Conservation (phyloP, 129 eudicot genomes). For the Ambrosia artemisiifolia region DNA sequence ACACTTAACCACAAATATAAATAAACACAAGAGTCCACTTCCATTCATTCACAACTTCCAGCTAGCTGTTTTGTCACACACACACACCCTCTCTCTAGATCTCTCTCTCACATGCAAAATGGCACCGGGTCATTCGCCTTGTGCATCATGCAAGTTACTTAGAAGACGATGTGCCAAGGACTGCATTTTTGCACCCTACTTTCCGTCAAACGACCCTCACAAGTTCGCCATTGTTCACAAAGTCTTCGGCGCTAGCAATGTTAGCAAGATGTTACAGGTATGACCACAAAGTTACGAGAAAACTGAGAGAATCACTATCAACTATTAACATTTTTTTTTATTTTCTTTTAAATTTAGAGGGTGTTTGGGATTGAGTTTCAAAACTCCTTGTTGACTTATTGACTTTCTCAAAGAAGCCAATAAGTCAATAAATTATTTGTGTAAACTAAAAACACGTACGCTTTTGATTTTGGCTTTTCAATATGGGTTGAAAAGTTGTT, state of each 20-base stretch:
- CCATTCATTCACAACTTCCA: constrained; percentile 22
- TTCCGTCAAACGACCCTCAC: constrained; percentile 77
- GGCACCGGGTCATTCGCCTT: constrained; percentile 55
- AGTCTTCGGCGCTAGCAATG: constrained; percentile 90
- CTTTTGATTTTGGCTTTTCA: no score
- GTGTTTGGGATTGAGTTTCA: no score
- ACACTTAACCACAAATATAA: constrained; percentile 19
- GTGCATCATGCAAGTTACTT: constrained; percentile 90
- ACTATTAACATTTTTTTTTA: no score
- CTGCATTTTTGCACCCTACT: constrained; percentile 83
- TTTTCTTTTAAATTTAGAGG: no score
- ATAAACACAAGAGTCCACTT: constrained; percentile 24
- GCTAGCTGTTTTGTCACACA: constrained; percentile 11
- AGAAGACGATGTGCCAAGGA: constrained; percentile 79
- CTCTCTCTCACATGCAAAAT: constrained; percentile 2
- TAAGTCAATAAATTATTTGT: no score
- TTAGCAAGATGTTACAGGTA: constrained; percentile 90
- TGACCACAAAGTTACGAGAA: no score
- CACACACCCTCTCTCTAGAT: not conserved
- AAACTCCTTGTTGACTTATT: no score
- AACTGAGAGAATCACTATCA: no score
- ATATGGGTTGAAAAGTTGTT: no score
- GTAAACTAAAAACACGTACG: no score
- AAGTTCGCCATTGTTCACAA: constrained; percentile 90
- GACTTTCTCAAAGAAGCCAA: no score